Evolutionary conservation across 1,139 yeast species (phyloP).

Genomic region (Yamadazyma friedrichii): DNA sequence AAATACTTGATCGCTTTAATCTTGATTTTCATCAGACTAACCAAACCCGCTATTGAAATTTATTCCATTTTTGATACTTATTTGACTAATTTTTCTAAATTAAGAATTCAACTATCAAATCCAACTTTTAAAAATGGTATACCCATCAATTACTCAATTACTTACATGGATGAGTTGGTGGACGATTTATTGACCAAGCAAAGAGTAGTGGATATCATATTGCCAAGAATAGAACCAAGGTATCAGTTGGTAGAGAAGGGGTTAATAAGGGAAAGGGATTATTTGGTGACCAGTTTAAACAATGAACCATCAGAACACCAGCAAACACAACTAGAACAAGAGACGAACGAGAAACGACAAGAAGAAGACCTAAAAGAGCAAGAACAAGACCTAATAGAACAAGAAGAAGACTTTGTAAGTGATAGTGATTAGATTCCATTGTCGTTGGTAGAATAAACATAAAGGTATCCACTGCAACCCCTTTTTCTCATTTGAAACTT

Average conservation of each 20-base stretch:
- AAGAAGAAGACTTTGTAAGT: neutral
- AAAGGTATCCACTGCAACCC: too few species aligned
- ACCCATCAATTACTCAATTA: constrained; percentile 31
- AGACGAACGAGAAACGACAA: neutral
- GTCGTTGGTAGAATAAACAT: too few species aligned
- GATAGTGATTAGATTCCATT: constrained; percentile 3
- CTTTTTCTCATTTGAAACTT: too few species aligned
- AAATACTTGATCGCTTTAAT: constrained; percentile 66
- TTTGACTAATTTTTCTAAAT: constrained; percentile 54
- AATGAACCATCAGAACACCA: too few species aligned
- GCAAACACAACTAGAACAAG: neutral
- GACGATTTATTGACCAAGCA: constrained; percentile 51
- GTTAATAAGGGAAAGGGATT: constrained; percentile 35
- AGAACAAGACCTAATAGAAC: neutral
- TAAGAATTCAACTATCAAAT: constrained; percentile 24
- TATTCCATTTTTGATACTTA: constrained; percentile 53
- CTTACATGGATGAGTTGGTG: constrained; percentile 59
- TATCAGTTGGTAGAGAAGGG: constrained; percentile 39
- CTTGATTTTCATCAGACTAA: constrained; percentile 57
- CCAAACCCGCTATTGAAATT: constrained; percentile 42
- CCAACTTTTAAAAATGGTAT: constrained; percentile 28
- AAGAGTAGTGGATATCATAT: constrained; percentile 55
- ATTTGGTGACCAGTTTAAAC: constrained; percentile 15
- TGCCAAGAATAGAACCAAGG: constrained; percentile 55
- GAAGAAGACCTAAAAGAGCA: neutral